phyloP scores from a whole-genome alignment of 2,329 filamentous ascomycete genomes.

The Cladosporium colombiae region DNA sequence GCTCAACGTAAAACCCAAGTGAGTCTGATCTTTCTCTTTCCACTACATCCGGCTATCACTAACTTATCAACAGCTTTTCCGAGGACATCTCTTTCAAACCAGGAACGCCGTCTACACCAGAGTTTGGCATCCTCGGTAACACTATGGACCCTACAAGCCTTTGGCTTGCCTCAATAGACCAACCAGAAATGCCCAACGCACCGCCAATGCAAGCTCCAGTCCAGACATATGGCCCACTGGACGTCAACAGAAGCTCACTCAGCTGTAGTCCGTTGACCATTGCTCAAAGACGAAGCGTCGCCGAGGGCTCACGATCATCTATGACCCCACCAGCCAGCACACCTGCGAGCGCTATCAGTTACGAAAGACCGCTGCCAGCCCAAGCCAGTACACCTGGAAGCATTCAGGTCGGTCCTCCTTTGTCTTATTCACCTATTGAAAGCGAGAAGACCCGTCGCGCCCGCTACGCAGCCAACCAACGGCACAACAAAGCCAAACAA shows the following conservation, averaged over 20 bases:
- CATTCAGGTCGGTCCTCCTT: background rate
- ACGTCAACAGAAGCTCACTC: background rate
- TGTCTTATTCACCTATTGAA: background rate
- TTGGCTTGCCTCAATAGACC: background rate
- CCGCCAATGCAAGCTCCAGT: background rate
- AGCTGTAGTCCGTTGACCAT: background rate
- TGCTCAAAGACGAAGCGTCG: background rate
- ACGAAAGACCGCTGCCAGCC: background rate
- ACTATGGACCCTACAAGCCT: background rate
- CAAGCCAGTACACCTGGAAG: background rate
- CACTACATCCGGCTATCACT: background rate
- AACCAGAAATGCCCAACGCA: background rate
- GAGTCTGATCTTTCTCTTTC: background rate
- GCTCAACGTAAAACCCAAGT: background rate
- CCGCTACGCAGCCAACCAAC: constrained; percentile 13
- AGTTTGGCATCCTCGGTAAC: background rate
- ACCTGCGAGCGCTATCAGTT: background rate
- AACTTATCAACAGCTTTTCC: background rate
- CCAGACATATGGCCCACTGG: background rate
- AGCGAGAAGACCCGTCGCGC: constrained; percentile 7
- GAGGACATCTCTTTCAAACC: background rate
- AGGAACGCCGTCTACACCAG: background rate
- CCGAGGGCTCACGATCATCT: background rate
- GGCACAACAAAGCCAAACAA: constrained; percentile 4
- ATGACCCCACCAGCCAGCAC: background rate